Percentiles rank a stretch among this genome's conserved stretches.
Evolutionary conservation across 2,329 filamentous ascomycete species (phyloP).

Genomic region (Eutypa lata): DNA sequence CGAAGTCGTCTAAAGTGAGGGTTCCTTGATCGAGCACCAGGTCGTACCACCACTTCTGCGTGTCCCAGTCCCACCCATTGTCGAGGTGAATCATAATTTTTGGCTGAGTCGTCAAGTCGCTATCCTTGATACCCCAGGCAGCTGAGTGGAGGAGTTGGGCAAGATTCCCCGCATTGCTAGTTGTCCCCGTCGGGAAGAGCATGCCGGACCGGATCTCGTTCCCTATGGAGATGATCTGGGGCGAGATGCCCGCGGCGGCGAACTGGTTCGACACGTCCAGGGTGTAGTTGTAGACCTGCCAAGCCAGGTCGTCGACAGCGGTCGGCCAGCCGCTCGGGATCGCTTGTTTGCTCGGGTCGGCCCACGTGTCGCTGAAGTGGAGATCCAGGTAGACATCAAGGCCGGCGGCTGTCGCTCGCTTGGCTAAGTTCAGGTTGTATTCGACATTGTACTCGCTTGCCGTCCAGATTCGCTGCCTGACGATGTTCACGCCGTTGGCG

Average conservation of each 20-base stretch:
- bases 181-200: constrained; percentile 62
- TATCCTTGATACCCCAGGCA: constrained; percentile 62
- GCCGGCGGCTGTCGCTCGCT: constrained; percentile 60
- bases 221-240: constrained; percentile 66
- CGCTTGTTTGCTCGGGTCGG: constrained; percentile 61
- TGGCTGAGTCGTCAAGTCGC: constrained; percentile 51
- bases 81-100: constrained; percentile 74
- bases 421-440: constrained; percentile 68
- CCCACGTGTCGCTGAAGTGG: constrained; percentile 69
- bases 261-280: constrained; percentile 59
- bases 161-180: constrained; percentile 55
- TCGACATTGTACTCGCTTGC: constrained; percentile 65
- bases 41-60: constrained; percentile 65
- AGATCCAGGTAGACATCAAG: constrained; percentile 61
- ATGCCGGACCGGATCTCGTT: constrained; percentile 70
- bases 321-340: constrained; percentile 64
- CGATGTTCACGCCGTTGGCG: constrained; percentile 62
- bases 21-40: constrained; percentile 50
- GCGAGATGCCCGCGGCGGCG: constrained; percentile 48
- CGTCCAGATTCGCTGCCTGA: constrained; percentile 67
- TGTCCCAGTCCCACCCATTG: constrained; percentile 69
- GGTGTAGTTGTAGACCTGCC: constrained; percentile 68
- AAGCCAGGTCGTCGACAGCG: constrained; percentile 54
- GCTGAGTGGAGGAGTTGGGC: constrained; percentile 63
- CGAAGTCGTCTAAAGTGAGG: constrained; percentile 55